Evolutionary conservation across 2,329 filamentous ascomycete species (phyloP), one percentile per base, ranked within the genome.

Genomic region (Colletotrichum tropicicola): DNA sequence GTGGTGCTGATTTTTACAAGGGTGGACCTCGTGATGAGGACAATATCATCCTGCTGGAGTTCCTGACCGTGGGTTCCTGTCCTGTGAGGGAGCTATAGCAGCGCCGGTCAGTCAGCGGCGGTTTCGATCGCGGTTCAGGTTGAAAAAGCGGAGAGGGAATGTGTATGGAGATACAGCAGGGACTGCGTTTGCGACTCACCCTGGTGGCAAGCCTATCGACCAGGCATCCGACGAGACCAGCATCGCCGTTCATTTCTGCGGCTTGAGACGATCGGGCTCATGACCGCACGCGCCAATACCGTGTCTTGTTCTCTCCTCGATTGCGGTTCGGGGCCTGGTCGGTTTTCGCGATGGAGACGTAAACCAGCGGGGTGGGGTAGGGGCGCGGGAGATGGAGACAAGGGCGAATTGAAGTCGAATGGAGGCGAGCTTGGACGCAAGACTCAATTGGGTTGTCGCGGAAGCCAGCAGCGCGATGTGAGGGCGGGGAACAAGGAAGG

Each of bases 181-280:
- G 39, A 7, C 17, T 21, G 43, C 13, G 28, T 9, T 15, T 30
- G 30, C 23, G 62, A 70, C 74, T 70, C 83, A 89, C 88, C 81
- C 87, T 85, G 68, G 86, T 86, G 67, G 85, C 84, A 70, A 89
- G 82, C 77, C 87, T 85, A 75, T 89, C 86, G 73, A 89, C 86
- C 70, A 89, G 82, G 75, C 84, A 87, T 78, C 83, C 82, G 72
- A 89, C 86, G 71, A 89, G 81, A 77, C 82, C 82, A 73, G 84
- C 82, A 76, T 89, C 86, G 74, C 83, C 82, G 75, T 85, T 87
- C 86, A 89, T 89, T 54, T 68, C 52, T 60, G 59, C 47, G 44
- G 39, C 23, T 55, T 30, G 47, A 43, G 35, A 47, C 49, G 51
- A 37, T 47, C 32, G 52, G 54, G 61, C 21, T 60, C 65, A 67